phyloP scores from a whole-genome alignment of 768 basidiomycete species.

The Coprinopsis strossmayeri region DNA sequence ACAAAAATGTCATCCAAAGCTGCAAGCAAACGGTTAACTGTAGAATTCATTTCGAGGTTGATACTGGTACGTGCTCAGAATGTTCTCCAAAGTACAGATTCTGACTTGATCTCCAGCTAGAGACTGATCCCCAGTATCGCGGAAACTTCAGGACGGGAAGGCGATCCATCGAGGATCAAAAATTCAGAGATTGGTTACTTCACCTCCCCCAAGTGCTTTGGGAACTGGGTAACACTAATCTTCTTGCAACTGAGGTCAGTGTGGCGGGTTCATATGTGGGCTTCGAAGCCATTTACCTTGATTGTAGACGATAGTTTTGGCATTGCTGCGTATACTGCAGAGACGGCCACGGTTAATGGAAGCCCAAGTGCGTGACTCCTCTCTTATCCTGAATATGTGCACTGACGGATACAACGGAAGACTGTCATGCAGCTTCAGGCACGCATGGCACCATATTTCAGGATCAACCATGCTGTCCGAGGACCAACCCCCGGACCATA shows the following conservation, averaged over 20 bases:
- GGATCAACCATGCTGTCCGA: conserved; percentile 64
- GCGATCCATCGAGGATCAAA: conserved; percentile 20
- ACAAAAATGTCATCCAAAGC: conserved; percentile 51
- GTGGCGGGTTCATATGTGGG: conserved; percentile 8
- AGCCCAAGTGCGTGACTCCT: conserved; percentile 28
- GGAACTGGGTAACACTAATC: conserved; percentile 66
- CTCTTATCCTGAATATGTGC: too few species aligned
- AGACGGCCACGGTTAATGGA: conserved; percentile 41
- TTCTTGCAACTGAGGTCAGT: conserved; percentile 54
- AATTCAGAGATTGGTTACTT: conserved; percentile 59
- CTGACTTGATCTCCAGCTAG: conserved; percentile 39
- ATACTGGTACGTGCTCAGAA: conserved; percentile 46
- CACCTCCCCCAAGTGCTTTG: conserved; percentile 79
- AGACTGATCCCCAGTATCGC: conserved; percentile 44
- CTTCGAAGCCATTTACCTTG: background rate
- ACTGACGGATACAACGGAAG: too few species aligned
- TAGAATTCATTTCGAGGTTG: conserved; percentile 71
- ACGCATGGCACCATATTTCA: conserved; percentile 76
- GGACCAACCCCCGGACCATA: conserved; percentile 78
- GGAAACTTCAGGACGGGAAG: conserved; percentile 39
- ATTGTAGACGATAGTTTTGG: conserved; percentile 46
- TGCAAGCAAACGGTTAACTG: conserved; percentile 55
- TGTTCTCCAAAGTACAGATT: conserved; percentile 4
- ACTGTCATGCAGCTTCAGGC: conserved; percentile 39
- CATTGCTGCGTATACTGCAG: conserved; percentile 58